Evolutionary conservation across 2,329 filamentous ascomycete genomes (phyloP).

Genomic region (Sporothrix brunneoviolacea): DNA sequence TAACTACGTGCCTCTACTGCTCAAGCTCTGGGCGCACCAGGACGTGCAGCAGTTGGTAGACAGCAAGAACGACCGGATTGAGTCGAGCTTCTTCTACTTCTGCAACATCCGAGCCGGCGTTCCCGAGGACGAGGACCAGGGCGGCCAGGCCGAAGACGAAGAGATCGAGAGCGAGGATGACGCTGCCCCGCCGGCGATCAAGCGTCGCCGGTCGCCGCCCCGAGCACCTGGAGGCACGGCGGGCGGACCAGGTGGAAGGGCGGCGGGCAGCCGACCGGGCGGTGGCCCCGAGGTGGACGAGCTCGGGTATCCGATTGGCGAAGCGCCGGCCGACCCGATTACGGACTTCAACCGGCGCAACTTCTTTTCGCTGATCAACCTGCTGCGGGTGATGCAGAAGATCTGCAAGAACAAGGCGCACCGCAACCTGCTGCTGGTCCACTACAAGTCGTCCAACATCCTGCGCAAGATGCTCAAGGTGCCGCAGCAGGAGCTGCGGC

Average conservation of each 20-base stretch:
- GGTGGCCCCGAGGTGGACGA: slow-evolving; percentile 82
- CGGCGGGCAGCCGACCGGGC: slow-evolving; percentile 43
- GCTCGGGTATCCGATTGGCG: slow-evolving; percentile 69
- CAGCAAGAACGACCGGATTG: slow-evolving; percentile 73
- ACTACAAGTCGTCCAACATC: slow-evolving; percentile 91
- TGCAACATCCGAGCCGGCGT: slow-evolving; percentile 58
- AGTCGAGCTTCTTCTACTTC: slow-evolving; percentile 84
- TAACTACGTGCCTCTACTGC: slow-evolving; percentile 84
- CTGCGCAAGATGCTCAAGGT: slow-evolving; percentile 87
- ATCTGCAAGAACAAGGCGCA: slow-evolving; percentile 94
- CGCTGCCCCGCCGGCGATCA: slow-evolving; percentile 76
- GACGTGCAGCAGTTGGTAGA: slow-evolving; percentile 88
- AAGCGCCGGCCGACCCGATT: slow-evolving; percentile 67
- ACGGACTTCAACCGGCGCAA: slow-evolving; percentile 89
- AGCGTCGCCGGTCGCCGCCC: slow-evolving; percentile 43
- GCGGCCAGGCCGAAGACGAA: slow-evolving; percentile 30
- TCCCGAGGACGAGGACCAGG: slow-evolving; percentile 12
- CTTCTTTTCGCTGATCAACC: slow-evolving; percentile 93
- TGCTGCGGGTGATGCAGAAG: slow-evolving; percentile 93
- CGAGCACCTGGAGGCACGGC: background rate
- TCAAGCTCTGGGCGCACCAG: slow-evolving; percentile 91
- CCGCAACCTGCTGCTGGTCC: slow-evolving; percentile 84
- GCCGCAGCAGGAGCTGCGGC: slow-evolving; percentile 75
- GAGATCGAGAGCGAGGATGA: slow-evolving; percentile 61
- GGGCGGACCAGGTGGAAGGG: slow-evolving; percentile 12